phyloP scores from a whole-genome alignment of 495 filamentous ascomycete genomes.

The Haplographium delicatum region DNA sequence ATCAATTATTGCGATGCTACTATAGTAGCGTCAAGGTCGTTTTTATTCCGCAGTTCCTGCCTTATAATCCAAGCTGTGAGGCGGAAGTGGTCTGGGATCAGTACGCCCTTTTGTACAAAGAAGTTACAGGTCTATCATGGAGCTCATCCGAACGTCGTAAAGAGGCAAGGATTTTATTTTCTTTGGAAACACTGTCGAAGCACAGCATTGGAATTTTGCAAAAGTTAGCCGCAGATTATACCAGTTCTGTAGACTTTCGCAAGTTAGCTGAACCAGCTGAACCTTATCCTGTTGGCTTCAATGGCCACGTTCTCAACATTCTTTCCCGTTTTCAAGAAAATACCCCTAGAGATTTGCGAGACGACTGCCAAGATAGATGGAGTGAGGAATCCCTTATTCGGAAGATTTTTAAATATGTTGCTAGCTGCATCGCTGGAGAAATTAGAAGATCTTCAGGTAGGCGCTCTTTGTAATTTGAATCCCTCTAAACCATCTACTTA shows the following conservation, averaged over 20 bases:
- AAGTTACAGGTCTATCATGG: not conserved
- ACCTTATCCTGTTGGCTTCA: not conserved
- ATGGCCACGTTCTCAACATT: not conserved
- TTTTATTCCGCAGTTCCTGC: conserved; percentile 1
- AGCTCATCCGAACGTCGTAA: conserved; percentile 1
- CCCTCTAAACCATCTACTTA: no score
- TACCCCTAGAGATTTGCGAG: not conserved
- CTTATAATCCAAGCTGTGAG: not conserved
- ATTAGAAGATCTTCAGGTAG: not conserved
- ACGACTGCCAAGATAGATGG: not conserved
- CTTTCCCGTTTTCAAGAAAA: not conserved
- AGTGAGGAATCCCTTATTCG: not conserved
- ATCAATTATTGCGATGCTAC: not conserved
- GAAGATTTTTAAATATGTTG: conserved; percentile 2
- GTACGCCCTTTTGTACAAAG: not conserved
- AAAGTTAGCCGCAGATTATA: not conserved
- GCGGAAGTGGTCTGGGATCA: not conserved
- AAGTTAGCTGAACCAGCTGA: not conserved
- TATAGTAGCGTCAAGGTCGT: not conserved
- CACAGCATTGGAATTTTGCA: not conserved
- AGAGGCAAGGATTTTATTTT: not conserved
- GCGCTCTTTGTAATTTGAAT: no score
- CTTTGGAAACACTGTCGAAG: not conserved
- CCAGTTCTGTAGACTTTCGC: not conserved
- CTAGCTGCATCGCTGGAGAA: conserved; percentile 1